A percentile compares a stretch with the other conserved stretches of the same genome.
Evolutionary conservation across 495 filamentous ascomycete species (phyloP).

Genomic region (Schizothecium vesticola): DNA sequence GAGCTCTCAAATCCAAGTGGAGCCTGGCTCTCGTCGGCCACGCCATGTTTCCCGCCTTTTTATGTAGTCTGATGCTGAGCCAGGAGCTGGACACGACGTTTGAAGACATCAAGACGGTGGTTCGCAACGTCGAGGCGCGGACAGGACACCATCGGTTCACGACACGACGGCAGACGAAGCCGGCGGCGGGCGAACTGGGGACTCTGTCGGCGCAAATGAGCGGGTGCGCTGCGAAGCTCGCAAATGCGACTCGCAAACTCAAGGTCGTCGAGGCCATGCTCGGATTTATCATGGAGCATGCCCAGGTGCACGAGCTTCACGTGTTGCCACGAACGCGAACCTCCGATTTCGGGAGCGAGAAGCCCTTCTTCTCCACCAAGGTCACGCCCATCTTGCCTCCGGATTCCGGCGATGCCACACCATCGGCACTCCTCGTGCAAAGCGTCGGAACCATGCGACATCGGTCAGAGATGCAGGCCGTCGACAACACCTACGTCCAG

Average conservation of each 20-base stretch:
- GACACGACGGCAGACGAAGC: slow-evolving; percentile 18
- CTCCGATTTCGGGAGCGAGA: neutral
- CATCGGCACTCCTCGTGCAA: neutral
- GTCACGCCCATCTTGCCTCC: neutral
- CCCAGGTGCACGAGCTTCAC: neutral
- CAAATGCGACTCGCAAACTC: slow-evolving; percentile 25
- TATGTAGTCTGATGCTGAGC: slow-evolving; percentile 22
- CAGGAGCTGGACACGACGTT: slow-evolving; percentile 23
- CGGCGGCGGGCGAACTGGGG: slow-evolving; percentile 26
- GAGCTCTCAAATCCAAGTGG: slow-evolving; percentile 21
- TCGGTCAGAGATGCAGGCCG: slow-evolving; percentile 22
- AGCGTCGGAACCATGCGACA: slow-evolving; percentile 13
- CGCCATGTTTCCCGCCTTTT: slow-evolving; percentile 27
- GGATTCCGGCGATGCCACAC: neutral
- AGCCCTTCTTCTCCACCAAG: neutral
- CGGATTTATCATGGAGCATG: slow-evolving; percentile 20
- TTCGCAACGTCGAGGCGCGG: slow-evolving; percentile 25
- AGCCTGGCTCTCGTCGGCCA: neutral
- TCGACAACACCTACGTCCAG: slow-evolving; percentile 26
- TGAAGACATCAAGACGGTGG: slow-evolving; percentile 23
- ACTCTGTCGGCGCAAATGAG: slow-evolving; percentile 25
- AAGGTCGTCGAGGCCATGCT: slow-evolving; percentile 22
- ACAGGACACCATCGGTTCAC: slow-evolving; percentile 27
- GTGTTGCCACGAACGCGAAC: neutral
- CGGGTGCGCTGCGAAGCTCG: slow-evolving; percentile 28